These are phyloP conservation scores for Amyloporia xantha DNA, from an alignment of 768 basidiomycete species.

Conservation along the genomic window DNA sequence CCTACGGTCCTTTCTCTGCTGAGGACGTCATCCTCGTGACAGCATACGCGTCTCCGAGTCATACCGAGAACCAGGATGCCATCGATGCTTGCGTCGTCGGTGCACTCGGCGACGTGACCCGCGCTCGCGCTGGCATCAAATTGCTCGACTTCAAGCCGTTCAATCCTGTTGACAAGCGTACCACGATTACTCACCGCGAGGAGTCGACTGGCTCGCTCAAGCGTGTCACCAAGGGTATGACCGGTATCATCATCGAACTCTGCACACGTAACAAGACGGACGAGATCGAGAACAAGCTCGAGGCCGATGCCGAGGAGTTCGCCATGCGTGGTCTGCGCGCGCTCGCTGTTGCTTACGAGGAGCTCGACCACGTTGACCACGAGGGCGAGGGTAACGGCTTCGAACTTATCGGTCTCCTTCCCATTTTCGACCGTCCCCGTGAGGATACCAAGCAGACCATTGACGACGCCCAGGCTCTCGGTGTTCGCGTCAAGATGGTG, in stretches of 20 bases:
- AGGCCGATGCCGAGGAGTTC: too few relatives aligned
- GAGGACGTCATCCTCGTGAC: too few relatives aligned
- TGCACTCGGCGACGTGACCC: constrained; percentile 62
- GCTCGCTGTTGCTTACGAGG: too few relatives aligned
- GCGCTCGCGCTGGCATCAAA: constrained; percentile 89
- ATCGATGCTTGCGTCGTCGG: constrained; percentile 72
- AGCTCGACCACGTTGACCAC: constrained; percentile 73
- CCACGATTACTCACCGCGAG: constrained; percentile 96
- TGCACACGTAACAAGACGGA: constrained; percentile 97
- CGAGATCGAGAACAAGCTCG: constrained; percentile 84
- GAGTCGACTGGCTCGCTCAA: constrained; percentile 90
- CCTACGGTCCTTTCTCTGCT: constrained; percentile 81
- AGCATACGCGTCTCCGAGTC: constrained; percentile 92
- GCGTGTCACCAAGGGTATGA: too few relatives aligned
- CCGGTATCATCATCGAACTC: constrained; percentile 95
- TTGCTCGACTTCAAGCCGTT: too few relatives aligned
- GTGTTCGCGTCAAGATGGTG: too few relatives aligned
- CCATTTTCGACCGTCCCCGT: too few relatives aligned
- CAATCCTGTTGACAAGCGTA: constrained; percentile 98
- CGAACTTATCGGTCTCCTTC: constrained; percentile 92
- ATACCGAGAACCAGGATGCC: too few relatives aligned
- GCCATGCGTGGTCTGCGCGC: too few relatives aligned
- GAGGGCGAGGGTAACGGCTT: constrained; percentile 93
- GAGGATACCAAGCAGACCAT: constrained; percentile 99
- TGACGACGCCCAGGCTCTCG: constrained; percentile 91